phyloP scores from a whole-genome alignment of 108 stramenopile genomes.

The Stephanodiscus triporus region DNA sequence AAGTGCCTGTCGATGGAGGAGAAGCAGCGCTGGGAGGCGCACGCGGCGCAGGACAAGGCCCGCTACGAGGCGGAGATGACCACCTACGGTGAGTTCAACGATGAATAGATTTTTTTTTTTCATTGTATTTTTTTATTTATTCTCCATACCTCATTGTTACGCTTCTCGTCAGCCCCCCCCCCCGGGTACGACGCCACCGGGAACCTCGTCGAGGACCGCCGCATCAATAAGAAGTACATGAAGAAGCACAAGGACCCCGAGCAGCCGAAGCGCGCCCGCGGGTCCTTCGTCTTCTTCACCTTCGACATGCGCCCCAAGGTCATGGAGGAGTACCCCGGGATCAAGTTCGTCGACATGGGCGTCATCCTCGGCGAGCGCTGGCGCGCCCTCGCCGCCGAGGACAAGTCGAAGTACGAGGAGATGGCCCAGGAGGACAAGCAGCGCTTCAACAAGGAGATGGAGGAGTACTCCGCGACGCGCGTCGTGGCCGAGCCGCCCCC shows the following conservation, averaged over 20 bases:
- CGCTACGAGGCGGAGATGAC: constrained; percentile 84
- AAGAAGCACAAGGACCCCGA: constrained; percentile 75
- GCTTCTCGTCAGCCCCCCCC: constrained; percentile 11
- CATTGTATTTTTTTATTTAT: background rate
- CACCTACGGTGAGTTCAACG: constrained; percentile 57
- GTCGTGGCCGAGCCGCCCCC: constrained; percentile 29
- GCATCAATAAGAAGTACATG: constrained; percentile 66
- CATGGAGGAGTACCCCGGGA: constrained; percentile 78
- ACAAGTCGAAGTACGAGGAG: constrained; percentile 86
- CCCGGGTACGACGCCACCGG: constrained; percentile 85
- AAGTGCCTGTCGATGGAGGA: constrained; percentile 81
- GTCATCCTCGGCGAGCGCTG: constrained; percentile 92
- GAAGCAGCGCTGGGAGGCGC: constrained; percentile 79
- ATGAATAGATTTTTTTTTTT: background rate
- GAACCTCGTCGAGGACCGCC: constrained; percentile 77
- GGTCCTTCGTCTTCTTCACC: constrained; percentile 88
- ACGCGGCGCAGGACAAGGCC: constrained; percentile 81
- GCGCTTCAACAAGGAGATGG: constrained; percentile 90
- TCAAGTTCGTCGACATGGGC: constrained; percentile 92
- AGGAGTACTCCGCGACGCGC: constrained; percentile 67
- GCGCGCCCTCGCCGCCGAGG: constrained; percentile 81
- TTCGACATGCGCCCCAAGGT: constrained; percentile 85
- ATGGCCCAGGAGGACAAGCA: constrained; percentile 86
- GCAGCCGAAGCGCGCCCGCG: constrained; percentile 77
- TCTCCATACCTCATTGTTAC: constrained; percentile 4